Percentiles rank a stretch among this genome's conserved stretches.
Evolutionary conservation across 176 grass and related monocot species (phyloP).

Genomic region (Otatea glauca): DNA sequence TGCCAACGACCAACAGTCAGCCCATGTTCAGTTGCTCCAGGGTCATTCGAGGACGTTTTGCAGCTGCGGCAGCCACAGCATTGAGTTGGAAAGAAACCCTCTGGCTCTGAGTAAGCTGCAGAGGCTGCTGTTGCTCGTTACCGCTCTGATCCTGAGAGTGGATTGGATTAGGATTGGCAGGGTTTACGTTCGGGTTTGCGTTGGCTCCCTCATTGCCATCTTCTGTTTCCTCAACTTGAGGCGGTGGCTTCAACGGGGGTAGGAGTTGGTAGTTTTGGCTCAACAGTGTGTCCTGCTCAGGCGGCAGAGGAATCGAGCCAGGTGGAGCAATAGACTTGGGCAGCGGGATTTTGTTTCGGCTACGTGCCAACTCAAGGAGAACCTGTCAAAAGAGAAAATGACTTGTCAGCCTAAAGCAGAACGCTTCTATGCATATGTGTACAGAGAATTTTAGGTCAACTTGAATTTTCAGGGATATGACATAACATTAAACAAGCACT

Average conservation of each 20-base stretch:
- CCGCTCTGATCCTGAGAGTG: conserved; percentile 52
- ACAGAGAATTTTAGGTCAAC: neutral
- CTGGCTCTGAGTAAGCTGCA: conserved; percentile 68
- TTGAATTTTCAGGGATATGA: neutral
- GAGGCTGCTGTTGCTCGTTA: conserved; percentile 54
- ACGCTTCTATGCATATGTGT: neutral
- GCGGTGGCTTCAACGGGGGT: conserved; percentile 55
- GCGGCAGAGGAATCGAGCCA: conserved; percentile 81
- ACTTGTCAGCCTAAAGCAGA: conserved; percentile 22
- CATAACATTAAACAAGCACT: neutral
- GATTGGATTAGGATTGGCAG: conserved; percentile 46
- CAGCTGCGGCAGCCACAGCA: conserved; percentile 53
- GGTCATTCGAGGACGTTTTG: conserved; percentile 59
- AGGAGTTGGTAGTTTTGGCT: conserved; percentile 83
- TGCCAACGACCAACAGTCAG: neutral
- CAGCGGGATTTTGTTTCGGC: conserved; percentile 81
- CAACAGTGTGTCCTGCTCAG: conserved; percentile 83
- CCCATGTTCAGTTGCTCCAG: conserved; percentile 56
- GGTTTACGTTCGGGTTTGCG: conserved; percentile 7
- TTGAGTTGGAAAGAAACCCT: conserved; percentile 93
- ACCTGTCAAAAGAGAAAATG: conserved; percentile 53
- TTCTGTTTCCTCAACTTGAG: conserved; percentile 68
- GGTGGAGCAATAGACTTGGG: conserved; percentile 86
- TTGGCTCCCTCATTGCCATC: conserved; percentile 55
- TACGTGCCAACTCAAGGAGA: conserved; percentile 73